These are phyloP conservation scores for Lachancea fermentati DNA, from an alignment of 805 yeast species.

Conservation along the genomic window DNA sequence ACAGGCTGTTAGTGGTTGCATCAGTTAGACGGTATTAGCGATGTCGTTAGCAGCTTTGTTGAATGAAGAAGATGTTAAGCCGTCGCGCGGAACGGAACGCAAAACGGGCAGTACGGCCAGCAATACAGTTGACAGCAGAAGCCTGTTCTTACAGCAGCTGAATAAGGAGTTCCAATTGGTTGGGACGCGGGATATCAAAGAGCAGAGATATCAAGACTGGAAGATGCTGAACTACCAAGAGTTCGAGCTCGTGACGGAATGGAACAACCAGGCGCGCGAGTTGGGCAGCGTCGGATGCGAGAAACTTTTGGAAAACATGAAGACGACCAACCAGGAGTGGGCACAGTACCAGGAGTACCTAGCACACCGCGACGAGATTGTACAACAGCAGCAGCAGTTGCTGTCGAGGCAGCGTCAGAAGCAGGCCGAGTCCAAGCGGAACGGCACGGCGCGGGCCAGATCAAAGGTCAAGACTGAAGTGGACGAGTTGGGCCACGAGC, in stretches of 20 bases:
- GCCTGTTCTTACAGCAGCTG: conserved; percentile 13
- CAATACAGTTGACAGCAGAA: too few species aligned
- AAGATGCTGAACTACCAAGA: conserved; percentile 32
- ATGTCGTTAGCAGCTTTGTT: conserved; percentile 30
- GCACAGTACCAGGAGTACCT: conserved; percentile 18
- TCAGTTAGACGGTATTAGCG: too few species aligned
- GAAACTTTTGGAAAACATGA: conserved; percentile 19
- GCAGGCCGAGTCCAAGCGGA: conserved; percentile 2
- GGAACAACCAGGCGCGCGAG: conserved; percentile 29
- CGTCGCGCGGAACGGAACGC: not conserved
- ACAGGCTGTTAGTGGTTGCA: conserved; percentile 1
- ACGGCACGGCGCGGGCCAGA: not conserved
- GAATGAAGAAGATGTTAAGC: conserved; percentile 24
- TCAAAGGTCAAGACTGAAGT: not conserved
- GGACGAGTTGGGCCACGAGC: conserved; percentile 4
- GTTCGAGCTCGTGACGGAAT: conserved; percentile 33
- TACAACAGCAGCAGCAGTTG: conserved; percentile 12
- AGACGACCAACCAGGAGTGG: conserved; percentile 22
- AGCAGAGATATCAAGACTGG: conserved; percentile 31
- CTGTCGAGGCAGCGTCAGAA: conserved; percentile 8
- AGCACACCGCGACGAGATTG: conserved; percentile 8
- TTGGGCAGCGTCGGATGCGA: conserved; percentile 18
- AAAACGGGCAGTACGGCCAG: not conserved
- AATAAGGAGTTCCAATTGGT: conserved; percentile 20
- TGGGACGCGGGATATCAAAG: conserved; percentile 21